Evolutionary conservation across 805 yeast genomes (phyloP).

Genomic region (Candida succiphila): DNA sequence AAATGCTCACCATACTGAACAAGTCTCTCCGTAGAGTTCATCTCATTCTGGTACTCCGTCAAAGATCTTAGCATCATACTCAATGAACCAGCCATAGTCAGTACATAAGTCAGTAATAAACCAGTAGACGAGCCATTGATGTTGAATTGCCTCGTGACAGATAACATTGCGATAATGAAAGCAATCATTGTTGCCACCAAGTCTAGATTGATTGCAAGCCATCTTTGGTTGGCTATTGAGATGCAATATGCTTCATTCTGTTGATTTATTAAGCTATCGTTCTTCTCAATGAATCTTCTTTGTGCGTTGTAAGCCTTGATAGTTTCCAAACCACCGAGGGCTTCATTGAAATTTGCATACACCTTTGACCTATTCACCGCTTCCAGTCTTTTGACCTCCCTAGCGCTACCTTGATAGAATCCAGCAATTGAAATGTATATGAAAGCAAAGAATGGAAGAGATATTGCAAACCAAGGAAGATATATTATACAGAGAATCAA

Average conservation of each 20-base stretch:
- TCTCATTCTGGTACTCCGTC: conserved; percentile 66
- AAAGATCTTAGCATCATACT: conserved; percentile 52
- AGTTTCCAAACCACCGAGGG: conserved; percentile 54
- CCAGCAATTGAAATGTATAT: conserved; percentile 35
- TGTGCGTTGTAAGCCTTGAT: conserved; percentile 49
- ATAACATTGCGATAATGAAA: conserved; percentile 45
- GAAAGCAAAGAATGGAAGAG: conserved; percentile 41
- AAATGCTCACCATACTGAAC: conserved; percentile 54
- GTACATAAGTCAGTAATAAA: conserved; percentile 52
- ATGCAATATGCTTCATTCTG: conserved; percentile 63
- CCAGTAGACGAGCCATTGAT: conserved; percentile 62
- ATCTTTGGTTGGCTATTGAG: conserved; percentile 58
- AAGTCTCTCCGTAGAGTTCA: conserved; percentile 70
- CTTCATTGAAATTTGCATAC: conserved; percentile 63
- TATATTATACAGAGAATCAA: conserved; percentile 58
- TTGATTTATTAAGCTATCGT: conserved; percentile 36
- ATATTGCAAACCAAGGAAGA: conserved; percentile 67
- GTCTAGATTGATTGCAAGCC: conserved; percentile 61
- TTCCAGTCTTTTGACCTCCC: conserved; percentile 72
- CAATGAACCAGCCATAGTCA: conserved; percentile 46
- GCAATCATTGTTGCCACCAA: conserved; percentile 40
- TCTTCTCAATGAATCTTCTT: conserved; percentile 36
- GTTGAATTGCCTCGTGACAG: conserved; percentile 50
- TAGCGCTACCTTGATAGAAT: conserved; percentile 59
- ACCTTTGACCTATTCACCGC: conserved; percentile 62